These are phyloP conservation scores for Alisma plantagoaquatica DNA, from an alignment of 106 monocot species.

Conservation along the genomic window DNA sequence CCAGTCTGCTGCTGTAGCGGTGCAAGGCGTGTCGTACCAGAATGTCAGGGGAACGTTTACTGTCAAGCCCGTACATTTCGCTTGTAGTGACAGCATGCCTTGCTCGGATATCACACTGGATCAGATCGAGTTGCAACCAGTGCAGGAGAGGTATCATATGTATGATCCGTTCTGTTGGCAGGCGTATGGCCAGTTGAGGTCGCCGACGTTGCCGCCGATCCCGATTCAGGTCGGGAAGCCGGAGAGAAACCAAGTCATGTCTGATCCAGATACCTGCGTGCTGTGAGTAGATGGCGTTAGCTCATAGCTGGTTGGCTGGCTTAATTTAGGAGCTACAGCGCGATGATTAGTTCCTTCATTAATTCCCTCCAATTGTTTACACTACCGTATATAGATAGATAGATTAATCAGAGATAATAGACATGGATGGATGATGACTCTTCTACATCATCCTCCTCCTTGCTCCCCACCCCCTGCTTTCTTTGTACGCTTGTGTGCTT, in stretches of 20 bases:
- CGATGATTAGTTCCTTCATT: too few species aligned
- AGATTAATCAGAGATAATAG: too few species aligned
- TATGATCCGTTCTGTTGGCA: slow-evolving; percentile 42
- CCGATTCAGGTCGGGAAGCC: slow-evolving; percentile 16
- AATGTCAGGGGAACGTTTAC: slow-evolving; percentile 45
- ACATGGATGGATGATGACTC: too few species aligned
- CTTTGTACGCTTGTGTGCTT: too few species aligned
- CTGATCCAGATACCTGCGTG: background rate
- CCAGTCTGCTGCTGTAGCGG: slow-evolving; percentile 42
- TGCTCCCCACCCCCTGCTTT: too few species aligned
- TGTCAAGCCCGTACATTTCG: slow-evolving; percentile 32
- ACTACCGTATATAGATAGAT: too few species aligned
- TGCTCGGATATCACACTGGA: slow-evolving; percentile 21
- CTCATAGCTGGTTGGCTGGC: too few species aligned
- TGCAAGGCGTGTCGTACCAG: slow-evolving; percentile 33
- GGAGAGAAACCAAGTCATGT: background rate
- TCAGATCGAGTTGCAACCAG: slow-evolving; percentile 22
- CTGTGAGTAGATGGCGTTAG: background rate
- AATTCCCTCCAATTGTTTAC: too few species aligned
- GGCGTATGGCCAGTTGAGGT: slow-evolving; percentile 20
- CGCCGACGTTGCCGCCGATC: slow-evolving; percentile 28
- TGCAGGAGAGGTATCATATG: background rate
- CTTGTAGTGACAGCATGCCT: slow-evolving; percentile 38
- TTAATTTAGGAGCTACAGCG: too few species aligned
- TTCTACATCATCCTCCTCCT: too few species aligned